phyloP scores from a whole-genome alignment of 164 flowering plant genomes.

The Umbellularia californica region DNA sequence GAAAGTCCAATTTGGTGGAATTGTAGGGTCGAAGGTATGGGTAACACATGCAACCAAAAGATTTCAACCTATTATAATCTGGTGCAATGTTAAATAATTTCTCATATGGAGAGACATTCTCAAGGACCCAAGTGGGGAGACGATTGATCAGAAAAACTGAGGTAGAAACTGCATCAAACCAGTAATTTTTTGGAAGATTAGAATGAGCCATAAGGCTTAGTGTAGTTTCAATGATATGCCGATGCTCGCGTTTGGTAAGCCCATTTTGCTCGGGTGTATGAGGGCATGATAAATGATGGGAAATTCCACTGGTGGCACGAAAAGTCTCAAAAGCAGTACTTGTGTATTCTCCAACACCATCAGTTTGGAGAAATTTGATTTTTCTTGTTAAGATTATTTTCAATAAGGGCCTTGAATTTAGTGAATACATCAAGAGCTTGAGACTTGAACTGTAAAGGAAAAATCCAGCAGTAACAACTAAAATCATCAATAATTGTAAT shows the following conservation, averaged over 20 bases:
- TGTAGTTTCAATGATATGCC: background rate
- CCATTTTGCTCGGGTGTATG: background rate
- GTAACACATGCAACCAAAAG: background rate
- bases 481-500: conserved; percentile 5
- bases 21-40: background rate
- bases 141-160: background rate
- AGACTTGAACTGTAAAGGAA: background rate
- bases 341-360: background rate
- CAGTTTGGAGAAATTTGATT: background rate
- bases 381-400: background rate
- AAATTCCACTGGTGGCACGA: background rate
- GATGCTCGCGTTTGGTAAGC: background rate
- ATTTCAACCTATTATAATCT: too few species aligned
- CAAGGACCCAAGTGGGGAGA: background rate
- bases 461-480: background rate
- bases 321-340: background rate
- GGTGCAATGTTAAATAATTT: too few species aligned
- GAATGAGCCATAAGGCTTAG: background rate
- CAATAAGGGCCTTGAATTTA: background rate
- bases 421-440: background rate
- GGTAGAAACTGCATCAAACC: too few species aligned
- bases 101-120: too few species aligned
- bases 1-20: background rate
- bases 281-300: background rate
- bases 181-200: background rate